Base-by-base conservation (phyloP, 306 rosid genomes). In the Herpetospermum pedunculosum region DNA sequence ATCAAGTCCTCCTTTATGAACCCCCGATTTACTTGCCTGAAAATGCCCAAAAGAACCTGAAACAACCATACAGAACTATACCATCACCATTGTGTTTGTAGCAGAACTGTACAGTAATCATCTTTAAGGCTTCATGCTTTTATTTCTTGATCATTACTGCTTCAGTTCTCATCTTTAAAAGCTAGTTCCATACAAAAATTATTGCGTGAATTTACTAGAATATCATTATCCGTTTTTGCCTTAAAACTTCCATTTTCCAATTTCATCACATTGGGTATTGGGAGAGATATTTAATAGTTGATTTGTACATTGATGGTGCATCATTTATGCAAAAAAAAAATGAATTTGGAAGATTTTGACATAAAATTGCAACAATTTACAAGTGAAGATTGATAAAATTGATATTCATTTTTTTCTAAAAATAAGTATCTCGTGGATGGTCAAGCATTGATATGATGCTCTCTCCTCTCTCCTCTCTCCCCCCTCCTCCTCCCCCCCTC, bases 31-130 rank as follows among this genome's bases (percentile, higher is more conserved):
- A 87, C 97, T 89, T 70, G 96, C 96, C 81, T 93, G 98, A 79
- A 93, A 93, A 83, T 93, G 94, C 46, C 98, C 98, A 84, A 91
- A 93, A 75, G 98, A 93, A 75, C 97, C 98, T 93, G 85, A 77
- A 48, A 79, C 75, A 79, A 79, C 70, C 83, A 84, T 72, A 46
- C 48, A 73, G 25, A 52, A 30, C 23, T 28, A n/a, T 64, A 21
- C 71, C 67, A 63, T 28, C 32, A 16, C 69, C 37, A 55, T 48
- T 28, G 46, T 28, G 15, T 65, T 62, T 67, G 49, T 41, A 41
- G 52, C 34, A 67, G 16, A 72, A 48, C 32, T 38, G 34, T 3
- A 49, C 30, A 72, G 40, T 26, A 23, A 55, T 50, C 41, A 19
- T 72, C 76, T 72, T 50, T 19, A 72, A 11, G 16, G 60, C 29